phyloP scores from a whole-genome alignment of 2,329 filamentous ascomycete species.

The Fusarium palustre region DNA sequence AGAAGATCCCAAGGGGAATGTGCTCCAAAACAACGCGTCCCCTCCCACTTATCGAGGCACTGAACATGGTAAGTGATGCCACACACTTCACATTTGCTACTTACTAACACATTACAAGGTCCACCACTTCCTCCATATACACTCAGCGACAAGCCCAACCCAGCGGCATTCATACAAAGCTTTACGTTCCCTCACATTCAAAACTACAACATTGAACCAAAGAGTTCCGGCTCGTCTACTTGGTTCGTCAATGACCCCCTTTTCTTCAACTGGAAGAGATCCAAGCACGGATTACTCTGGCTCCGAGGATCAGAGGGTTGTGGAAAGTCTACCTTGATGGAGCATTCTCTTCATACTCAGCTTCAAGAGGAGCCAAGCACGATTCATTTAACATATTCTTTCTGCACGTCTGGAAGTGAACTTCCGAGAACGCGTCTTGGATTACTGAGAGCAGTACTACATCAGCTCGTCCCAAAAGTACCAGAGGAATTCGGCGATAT shows the following conservation, averaged over 20 bases:
- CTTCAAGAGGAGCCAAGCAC: background rate
- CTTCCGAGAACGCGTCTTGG: background rate
- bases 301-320: background rate
- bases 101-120: background rate
- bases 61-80: background rate
- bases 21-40: background rate
- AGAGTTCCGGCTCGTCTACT: no score
- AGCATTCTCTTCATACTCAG: background rate
- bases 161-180: background rate
- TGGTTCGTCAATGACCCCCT: background rate
- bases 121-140: background rate
- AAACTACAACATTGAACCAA: background rate
- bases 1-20: background rate
- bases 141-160: background rate
- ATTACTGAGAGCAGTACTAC: background rate
- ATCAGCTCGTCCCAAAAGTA: background rate
- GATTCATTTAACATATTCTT: background rate
- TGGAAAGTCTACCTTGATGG: conserved; percentile 13
- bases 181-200: background rate
- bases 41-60: no score
- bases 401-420: background rate
- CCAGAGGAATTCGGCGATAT: conserved; percentile 4
- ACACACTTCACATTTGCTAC: fast-evolving
- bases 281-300: background rate
- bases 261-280: background rate